Evolutionary conservation across 305 asterid species (phyloP).

Genomic region (Galium porrigens): DNA sequence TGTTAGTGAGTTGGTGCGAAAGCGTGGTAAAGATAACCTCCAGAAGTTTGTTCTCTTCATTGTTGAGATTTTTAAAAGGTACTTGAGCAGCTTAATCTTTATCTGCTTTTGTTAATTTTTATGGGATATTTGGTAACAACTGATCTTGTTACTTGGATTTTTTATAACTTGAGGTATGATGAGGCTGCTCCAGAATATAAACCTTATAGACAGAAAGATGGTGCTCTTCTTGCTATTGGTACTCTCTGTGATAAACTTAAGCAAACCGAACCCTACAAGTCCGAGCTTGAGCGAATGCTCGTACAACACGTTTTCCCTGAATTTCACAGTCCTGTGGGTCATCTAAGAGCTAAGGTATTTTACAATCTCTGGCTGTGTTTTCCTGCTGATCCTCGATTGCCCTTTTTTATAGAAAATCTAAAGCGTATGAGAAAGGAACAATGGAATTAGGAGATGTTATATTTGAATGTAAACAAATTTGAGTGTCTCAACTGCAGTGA

Average conservation of each 20-base stretch:
- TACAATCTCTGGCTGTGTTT: neutral
- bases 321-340: constrained; percentile 78
- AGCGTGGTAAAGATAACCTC: constrained; percentile 92
- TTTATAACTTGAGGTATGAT: constrained; percentile 41
- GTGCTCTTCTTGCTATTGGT: constrained; percentile 97
- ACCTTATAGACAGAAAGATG: constrained; percentile 86
- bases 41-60: constrained; percentile 73
- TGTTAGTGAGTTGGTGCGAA: constrained; percentile 94
- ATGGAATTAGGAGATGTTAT: no score
- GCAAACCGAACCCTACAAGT: constrained; percentile 83
- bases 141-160: constrained; percentile 8
- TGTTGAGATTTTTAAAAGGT: constrained; percentile 93
- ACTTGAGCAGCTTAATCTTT: constrained; percentile 5
- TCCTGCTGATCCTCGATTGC: neutral
- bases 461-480: neutral
- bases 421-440: neutral
- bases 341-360: constrained; percentile 79
- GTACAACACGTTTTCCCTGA: constrained; percentile 94
- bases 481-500: neutral
- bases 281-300: constrained; percentile 90
- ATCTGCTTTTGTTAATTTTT: neutral
- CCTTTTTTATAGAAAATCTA: neutral
- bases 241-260: constrained; percentile 83
- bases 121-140: constrained; percentile 11
- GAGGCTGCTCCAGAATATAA: constrained; percentile 60